Conservation (phyloP, 2,329 filamentous ascomycete genomes). For the Sporothrix inflata region DNA sequence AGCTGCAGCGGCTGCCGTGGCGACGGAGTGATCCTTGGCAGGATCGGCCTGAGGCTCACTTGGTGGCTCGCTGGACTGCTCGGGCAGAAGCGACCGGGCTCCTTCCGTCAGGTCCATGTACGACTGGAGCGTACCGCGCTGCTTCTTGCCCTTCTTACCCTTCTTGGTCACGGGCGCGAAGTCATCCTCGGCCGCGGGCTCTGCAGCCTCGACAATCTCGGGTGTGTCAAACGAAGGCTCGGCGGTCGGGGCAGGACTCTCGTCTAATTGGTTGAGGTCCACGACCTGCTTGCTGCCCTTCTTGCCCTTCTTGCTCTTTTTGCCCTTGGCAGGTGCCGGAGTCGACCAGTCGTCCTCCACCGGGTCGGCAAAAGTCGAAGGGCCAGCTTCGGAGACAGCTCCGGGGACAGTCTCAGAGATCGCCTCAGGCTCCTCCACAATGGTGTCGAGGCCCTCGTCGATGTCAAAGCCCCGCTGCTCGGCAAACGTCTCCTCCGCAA, state of each 20-base stretch:
- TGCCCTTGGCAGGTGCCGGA: conserved; percentile 16
- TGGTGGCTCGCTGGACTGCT: conserved; percentile 21
- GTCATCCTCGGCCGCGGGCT: background rate
- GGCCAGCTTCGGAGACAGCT: too few species aligned
- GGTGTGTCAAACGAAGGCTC: background rate
- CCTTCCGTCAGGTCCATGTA: conserved; percentile 16
- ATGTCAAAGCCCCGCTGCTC: background rate
- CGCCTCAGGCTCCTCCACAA: conserved; percentile 4
- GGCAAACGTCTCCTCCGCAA: background rate
- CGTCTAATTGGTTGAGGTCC: background rate
- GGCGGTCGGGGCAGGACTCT: background rate
- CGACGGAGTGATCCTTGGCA: background rate
- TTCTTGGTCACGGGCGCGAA: conserved; percentile 10
- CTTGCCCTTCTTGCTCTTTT: conserved; percentile 27
- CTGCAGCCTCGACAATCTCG: background rate
- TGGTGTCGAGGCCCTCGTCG: background rate
- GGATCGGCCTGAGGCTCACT: background rate
- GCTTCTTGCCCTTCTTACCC: conserved; percentile 24
- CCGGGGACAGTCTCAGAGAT: background rate
- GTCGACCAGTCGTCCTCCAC: conserved; percentile 16
- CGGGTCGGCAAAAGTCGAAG: too few species aligned
- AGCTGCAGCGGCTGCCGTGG: background rate
- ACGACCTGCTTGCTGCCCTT: conserved; percentile 10
- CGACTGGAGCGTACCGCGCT: conserved; percentile 15
- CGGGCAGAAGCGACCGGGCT: conserved; percentile 13